Evolutionary conservation across 208 protist genomes (phyloP).

Genomic region (Wallacemonas collosoma): DNA sequence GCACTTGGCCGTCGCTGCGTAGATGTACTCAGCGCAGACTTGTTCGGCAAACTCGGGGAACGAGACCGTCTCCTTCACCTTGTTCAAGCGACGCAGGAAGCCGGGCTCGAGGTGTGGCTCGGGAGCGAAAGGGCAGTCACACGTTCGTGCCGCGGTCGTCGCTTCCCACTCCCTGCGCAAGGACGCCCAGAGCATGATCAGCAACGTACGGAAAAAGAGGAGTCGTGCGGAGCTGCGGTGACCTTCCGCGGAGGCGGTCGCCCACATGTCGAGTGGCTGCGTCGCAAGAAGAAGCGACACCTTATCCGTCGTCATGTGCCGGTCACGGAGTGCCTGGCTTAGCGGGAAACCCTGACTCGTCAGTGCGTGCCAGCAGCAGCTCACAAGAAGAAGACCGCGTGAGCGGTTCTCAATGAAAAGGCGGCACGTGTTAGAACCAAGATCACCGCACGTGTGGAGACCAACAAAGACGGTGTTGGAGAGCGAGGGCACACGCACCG

Average conservation of each 20-base stretch:
- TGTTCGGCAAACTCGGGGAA: slow-evolving; percentile 48
- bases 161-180: slow-evolving; percentile 29
- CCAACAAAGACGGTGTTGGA: slow-evolving; percentile 74
- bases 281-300: slow-evolving; percentile 83
- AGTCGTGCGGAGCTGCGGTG: slow-evolving; percentile 69
- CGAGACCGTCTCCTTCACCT: slow-evolving; percentile 61
- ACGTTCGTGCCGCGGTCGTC: neutral
- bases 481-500: slow-evolving; percentile 69
- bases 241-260: slow-evolving; percentile 53
- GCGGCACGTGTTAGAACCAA: slow-evolving; percentile 82
- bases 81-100: slow-evolving; percentile 70
- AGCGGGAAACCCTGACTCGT: slow-evolving; percentile 76
- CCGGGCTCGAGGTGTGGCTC: slow-evolving; percentile 73
- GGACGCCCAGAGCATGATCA: slow-evolving; percentile 64
- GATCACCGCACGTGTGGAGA: slow-evolving; percentile 87
- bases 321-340: slow-evolving; percentile 44
- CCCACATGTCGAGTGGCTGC: slow-evolving; percentile 87
- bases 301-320: slow-evolving; percentile 48
- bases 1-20: slow-evolving; percentile 27
- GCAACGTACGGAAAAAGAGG: slow-evolving; percentile 82
- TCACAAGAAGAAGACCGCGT: slow-evolving; percentile 81
- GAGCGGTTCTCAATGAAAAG: slow-evolving; percentile 53
- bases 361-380: slow-evolving; percentile 91
- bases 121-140: slow-evolving; percentile 37
- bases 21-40: slow-evolving; percentile 65